These are phyloP conservation scores for Diddensiella santjacobensis DNA, from an alignment of 805 yeast species.

Conservation along the genomic window DNA sequence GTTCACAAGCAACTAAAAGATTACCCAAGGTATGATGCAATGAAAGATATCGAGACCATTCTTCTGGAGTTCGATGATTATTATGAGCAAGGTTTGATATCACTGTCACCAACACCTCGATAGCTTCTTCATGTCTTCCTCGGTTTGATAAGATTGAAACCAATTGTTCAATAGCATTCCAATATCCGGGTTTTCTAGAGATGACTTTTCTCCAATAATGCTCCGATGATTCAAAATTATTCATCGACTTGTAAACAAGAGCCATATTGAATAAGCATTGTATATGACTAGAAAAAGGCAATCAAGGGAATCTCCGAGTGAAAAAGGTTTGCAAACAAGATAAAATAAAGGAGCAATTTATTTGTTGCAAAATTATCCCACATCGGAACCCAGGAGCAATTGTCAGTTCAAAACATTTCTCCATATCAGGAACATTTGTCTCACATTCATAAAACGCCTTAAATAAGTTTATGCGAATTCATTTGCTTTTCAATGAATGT, in stretches of 20 bases:
- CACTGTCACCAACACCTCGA: slow-evolving; percentile 6
- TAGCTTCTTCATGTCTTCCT: slow-evolving; percentile 16
- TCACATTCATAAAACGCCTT: too few species aligned
- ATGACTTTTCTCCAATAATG: slow-evolving; percentile 25
- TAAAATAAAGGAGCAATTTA: too few species aligned
- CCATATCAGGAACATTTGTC: too few species aligned
- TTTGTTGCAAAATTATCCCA: not conserved
- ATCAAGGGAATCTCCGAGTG: too few species aligned
- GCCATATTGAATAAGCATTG: slow-evolving; percentile 29
- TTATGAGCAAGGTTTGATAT: not conserved
- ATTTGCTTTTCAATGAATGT: too few species aligned
- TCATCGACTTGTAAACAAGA: slow-evolving; percentile 19
- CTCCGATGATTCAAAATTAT: slow-evolving; percentile 24
- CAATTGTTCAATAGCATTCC: slow-evolving; percentile 30
- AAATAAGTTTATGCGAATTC: too few species aligned
- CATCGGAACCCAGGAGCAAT: not conserved
- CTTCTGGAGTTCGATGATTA: not conserved
- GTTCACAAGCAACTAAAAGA: slow-evolving; percentile 18
- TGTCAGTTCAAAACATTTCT: too few species aligned
- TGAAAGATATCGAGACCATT: slow-evolving; percentile 23
- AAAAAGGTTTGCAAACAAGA: not conserved
- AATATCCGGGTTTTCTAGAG: slow-evolving; percentile 22
- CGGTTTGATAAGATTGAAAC: slow-evolving; percentile 21
- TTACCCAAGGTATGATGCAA: slow-evolving; percentile 29
- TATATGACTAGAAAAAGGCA: slow-evolving; percentile 20